These are phyloP conservation scores for Ormosia emarginata DNA, from an alignment of 306 rosid genomes.

Conservation along the genomic window DNA sequence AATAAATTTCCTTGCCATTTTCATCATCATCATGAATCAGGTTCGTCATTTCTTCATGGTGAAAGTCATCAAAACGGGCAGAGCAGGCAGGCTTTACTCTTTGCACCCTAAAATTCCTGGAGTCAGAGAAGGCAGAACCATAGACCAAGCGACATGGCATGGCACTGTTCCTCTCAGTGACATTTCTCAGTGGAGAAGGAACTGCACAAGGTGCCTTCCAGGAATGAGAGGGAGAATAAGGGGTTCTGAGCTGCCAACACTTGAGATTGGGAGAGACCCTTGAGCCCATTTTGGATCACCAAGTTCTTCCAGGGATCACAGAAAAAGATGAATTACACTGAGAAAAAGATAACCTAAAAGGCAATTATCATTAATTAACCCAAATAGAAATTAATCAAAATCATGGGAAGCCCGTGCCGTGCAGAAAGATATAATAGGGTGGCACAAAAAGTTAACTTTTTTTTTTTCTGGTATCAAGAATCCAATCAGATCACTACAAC, in stretches of 20 bases:
- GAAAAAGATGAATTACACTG: constrained; percentile 7
- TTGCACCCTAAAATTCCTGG: constrained; percentile 9
- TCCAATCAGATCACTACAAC: constrained; percentile 3
- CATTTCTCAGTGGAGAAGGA: constrained; percentile 21
- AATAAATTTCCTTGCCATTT: constrained; percentile 11
- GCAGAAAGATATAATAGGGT: no score
- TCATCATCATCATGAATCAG: constrained; percentile 22
- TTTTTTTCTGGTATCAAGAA: not conserved
- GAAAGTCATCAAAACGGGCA: constrained; percentile 35
- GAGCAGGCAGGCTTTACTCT: constrained; percentile 26
- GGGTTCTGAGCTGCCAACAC: constrained; percentile 27
- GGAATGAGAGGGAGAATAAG: constrained; percentile 20
- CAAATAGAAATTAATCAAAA: not conserved
- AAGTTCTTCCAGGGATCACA: constrained; percentile 9
- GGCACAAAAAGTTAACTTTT: not conserved
- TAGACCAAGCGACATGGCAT: constrained; percentile 21
- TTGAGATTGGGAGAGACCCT: constrained; percentile 34
- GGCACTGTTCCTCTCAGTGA: constrained; percentile 15
- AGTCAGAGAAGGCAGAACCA: not conserved
- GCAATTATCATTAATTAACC: not conserved
- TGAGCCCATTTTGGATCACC: constrained; percentile 39
- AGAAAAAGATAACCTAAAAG: not conserved
- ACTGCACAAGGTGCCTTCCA: constrained; percentile 15
- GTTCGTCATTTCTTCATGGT: constrained; percentile 21
- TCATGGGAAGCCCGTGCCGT: no score